Evolutionary conservation across 495 filamentous ascomycete genomes (phyloP), one percentile per base, ranked within the genome.

Genomic region (Trichoderma erinaceum): DNA sequence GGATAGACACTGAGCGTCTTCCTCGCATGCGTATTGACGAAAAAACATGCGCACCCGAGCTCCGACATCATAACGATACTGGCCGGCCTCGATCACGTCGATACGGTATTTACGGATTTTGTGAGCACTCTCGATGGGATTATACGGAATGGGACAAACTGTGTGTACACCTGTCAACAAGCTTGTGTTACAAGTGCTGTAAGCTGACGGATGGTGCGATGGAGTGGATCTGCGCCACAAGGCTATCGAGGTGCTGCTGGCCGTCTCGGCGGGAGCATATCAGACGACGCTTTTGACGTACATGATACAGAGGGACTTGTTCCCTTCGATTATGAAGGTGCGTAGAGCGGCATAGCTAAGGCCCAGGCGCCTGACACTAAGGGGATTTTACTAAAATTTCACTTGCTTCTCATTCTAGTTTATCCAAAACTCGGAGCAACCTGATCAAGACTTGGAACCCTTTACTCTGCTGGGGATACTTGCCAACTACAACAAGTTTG

Each of bases 401-500:
- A 10, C 7, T 67, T 70, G 56, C 8, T 27, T 58, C 46, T 52
- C 43, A 65, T 52, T 66, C 8, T 70, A 97, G 93, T 92, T 92
- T 74, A 88, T 97, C 67, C 91, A 96, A 79, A 92, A 96, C 68
- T 84, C 87, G 13, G 89, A 93, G 44, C 83, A 81, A 64, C 78
- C 83, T 4, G 76, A 82, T 2, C 80, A 86, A 70, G 85, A 84
- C 63, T 82, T 91, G 32, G 86, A 90, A 67, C 90, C 94, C 1
- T 93, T 97, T 68, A 85, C 89, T 38, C 83, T 97, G 48, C 80
- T 97, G 6, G 96, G 94, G 10, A 79, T 97, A n/a, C 80, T 99
- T 67, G 92, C 90, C 71, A 99, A 99, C 78, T 98, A 97, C 84
- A 97, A 97, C 84, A 99, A 97, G 78, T 99, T 98, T 72, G 95